Evolutionary conservation across 73 alveolate species (phyloP).

Genomic region (Paramecium caudatum): DNA sequence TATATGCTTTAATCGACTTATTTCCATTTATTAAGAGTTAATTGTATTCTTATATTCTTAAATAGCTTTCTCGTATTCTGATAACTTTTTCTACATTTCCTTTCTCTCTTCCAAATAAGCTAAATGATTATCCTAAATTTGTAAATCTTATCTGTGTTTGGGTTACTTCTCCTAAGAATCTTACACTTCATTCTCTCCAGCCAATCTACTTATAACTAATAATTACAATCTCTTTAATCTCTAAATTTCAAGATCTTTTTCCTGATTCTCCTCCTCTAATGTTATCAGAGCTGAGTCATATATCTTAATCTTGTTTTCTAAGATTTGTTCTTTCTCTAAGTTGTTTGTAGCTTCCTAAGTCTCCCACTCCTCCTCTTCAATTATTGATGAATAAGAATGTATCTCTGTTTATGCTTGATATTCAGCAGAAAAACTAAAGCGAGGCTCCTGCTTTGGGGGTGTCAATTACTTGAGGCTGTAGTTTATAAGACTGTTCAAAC

Average conservation of each 20-base stretch:
- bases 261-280: neutral
- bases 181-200: no score
- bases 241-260: conserved; percentile 4
- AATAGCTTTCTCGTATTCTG: neutral
- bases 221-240: neutral
- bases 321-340: neutral
- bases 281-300: conserved; percentile 6
- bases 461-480: neutral
- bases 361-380: neutral
- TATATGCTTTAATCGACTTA: conserved; percentile 29
- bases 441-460: neutral
- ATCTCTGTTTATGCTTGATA: neutral
- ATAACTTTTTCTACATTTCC: neutral
- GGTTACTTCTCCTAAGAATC: no score
- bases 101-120: neutral
- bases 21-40: neutral
- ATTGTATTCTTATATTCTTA: neutral
- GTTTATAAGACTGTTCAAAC: neutral
- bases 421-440: conserved; percentile 11
- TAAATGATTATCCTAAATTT: neutral
- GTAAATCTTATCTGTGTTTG: neutral
- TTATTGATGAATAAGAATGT: neutral
- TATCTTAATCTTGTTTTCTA: conserved; percentile 23
- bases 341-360: neutral
- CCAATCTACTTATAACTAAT: no score